Percentiles rank a stretch among this genome's conserved stretches.
Evolutionary conservation across 371 early-diverging fungal genomes (phyloP).

Genomic region (Rhizopus delemar): DNA sequence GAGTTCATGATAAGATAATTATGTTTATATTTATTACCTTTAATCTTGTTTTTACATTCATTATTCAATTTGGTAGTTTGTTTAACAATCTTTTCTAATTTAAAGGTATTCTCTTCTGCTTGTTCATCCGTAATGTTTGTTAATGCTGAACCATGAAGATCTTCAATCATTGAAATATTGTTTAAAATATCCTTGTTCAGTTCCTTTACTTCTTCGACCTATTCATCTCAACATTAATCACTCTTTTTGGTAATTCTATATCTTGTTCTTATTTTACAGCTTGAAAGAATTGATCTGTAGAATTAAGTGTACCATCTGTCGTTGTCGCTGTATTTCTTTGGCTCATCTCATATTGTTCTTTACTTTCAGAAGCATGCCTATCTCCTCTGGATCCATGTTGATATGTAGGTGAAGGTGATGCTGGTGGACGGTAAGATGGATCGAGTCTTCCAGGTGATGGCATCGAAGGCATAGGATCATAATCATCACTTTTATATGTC

Average conservation of each 20-base stretch:
- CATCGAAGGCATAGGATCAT: conserved; percentile 44
- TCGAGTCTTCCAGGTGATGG: conserved; percentile 30
- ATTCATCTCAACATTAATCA: background rate
- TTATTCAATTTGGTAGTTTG: conserved; percentile 66
- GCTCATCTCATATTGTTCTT: conserved; percentile 53
- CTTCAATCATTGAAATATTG: conserved; percentile 68
- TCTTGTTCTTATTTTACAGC: conserved; percentile 30
- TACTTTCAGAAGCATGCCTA: conserved; percentile 30
- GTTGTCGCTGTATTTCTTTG: conserved; percentile 11
- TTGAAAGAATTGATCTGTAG: conserved; percentile 52
- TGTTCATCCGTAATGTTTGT: conserved; percentile 74
- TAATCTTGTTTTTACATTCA: conserved; percentile 65
- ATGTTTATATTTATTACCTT: conserved; percentile 32
- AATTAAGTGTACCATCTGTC: conserved; percentile 22
- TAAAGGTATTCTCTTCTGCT: conserved; percentile 55
- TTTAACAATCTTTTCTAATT: conserved; percentile 68
- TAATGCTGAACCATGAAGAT: conserved; percentile 68
- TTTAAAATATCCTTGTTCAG: conserved; percentile 61
- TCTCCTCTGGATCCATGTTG: conserved; percentile 33
- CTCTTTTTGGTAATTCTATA: conserved; percentile 1
- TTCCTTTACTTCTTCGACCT: conserved; percentile 74
- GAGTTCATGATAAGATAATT: background rate
- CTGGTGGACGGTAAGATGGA: conserved; percentile 43
- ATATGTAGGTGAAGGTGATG: conserved; percentile 42
- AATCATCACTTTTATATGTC: conserved; percentile 35